Evolutionary conservation across 345 rosid species (phyloP).

Genomic region (Euphorbia lathyris): DNA sequence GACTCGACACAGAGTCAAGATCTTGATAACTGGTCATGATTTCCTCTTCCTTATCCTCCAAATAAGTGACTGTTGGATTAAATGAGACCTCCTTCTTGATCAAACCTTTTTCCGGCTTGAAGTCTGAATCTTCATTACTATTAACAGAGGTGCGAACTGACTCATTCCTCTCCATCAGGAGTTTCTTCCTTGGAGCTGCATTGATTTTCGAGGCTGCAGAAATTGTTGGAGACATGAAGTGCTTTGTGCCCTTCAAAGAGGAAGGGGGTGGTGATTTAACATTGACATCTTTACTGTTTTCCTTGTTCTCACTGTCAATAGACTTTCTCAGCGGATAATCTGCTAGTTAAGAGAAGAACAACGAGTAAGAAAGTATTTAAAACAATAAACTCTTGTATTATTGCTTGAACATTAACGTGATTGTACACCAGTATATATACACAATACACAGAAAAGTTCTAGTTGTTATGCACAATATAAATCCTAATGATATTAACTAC

Average conservation of each 20-base stretch:
- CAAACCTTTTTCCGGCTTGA: slow-evolving; percentile 23
- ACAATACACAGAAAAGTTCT: no score
- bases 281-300: slow-evolving; percentile 46
- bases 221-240: slow-evolving; percentile 88
- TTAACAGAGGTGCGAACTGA: slow-evolving; percentile 42
- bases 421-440: no score
- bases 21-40: slow-evolving; percentile 16
- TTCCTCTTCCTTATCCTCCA: slow-evolving; percentile 18
- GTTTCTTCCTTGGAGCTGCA: slow-evolving; percentile 69
- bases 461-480: no score
- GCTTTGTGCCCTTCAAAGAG: slow-evolving; percentile 53
- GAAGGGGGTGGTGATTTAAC: slow-evolving; percentile 37
- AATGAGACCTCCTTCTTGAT: slow-evolving; percentile 31
- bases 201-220: slow-evolving; percentile 76
- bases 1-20: neutral
- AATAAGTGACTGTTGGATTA: slow-evolving; percentile 39
- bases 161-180: slow-evolving; percentile 64
- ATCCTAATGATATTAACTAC: no score
- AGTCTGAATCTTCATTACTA: slow-evolving; percentile 31
- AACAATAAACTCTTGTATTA: no score
- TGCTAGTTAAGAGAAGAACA: slow-evolving; percentile 16
- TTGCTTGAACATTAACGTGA: no score
- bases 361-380: neutral
- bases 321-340: slow-evolving; percentile 46
- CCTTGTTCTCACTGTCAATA: slow-evolving; percentile 56